phyloP scores from a whole-genome alignment of 495 filamentous ascomycete species.

The Aspergillus asperescens region DNA sequence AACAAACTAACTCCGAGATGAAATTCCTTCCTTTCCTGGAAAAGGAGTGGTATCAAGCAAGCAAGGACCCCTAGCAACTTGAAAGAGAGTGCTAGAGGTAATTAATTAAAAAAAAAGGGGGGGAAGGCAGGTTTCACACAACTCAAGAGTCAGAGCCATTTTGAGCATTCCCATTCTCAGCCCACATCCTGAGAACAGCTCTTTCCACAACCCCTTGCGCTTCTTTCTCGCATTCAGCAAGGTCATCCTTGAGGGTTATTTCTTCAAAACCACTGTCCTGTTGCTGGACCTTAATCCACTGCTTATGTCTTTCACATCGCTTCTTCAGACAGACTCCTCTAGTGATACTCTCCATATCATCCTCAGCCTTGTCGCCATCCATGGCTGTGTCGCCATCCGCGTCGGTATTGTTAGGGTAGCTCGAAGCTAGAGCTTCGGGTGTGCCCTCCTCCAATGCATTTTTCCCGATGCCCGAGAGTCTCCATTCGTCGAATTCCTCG shows the following conservation, averaged over 20 bases:
- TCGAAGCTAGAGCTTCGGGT: slow-evolving; percentile 32
- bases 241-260: slow-evolving; percentile 35
- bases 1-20: slow-evolving; percentile 30
- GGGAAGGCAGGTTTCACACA: not conserved
- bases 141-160: slow-evolving; percentile 4
- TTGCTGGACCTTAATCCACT: slow-evolving; percentile 49
- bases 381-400: slow-evolving; percentile 36
- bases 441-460: slow-evolving; percentile 41
- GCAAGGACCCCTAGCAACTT: not conserved
- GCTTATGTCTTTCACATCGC: slow-evolving; percentile 48
- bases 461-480: slow-evolving; percentile 35
- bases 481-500: slow-evolving; percentile 56
- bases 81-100: not conserved
- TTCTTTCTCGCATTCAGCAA: slow-evolving; percentile 41
- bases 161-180: slow-evolving; percentile 30
- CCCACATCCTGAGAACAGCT: slow-evolving; percentile 44
- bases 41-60: slow-evolving; percentile 30
- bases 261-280: slow-evolving; percentile 47
- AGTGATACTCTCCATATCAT: slow-evolving; percentile 30
- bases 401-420: slow-evolving; percentile 27
- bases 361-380: slow-evolving; percentile 25
- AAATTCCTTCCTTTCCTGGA: slow-evolving; percentile 16
- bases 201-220: slow-evolving; percentile 43
- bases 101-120: not conserved
- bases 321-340: slow-evolving; percentile 50